Evolutionary conservation across 129 eudicot species (phyloP).

Genomic region (Escallonia herrerae): DNA sequence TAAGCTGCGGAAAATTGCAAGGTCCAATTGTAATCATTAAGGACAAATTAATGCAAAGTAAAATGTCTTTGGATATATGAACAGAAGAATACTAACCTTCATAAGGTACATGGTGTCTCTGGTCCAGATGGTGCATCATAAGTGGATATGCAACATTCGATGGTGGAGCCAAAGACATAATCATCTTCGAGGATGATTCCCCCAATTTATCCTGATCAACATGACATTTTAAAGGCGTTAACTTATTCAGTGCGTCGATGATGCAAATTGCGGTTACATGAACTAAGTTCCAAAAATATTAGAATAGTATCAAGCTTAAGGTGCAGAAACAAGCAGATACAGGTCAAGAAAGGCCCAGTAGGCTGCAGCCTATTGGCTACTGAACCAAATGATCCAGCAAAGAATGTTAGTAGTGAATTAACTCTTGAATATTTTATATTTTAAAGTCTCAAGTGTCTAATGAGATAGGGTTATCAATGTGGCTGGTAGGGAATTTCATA

Average conservation of each 20-base stretch:
- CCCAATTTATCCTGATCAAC: conserved; percentile 52
- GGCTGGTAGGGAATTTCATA: no score
- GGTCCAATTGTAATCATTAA: neutral
- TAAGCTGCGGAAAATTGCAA: neutral
- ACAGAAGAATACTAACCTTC: conserved; percentile 42
- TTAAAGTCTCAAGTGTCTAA: no score
- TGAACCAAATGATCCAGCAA: no score
- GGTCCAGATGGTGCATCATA: conserved; percentile 36
- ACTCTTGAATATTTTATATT: no score
- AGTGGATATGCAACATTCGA: conserved; percentile 47
- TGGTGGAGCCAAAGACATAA: conserved; percentile 43
- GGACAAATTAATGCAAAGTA: neutral
- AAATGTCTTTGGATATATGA: neutral
- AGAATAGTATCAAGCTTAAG: neutral
- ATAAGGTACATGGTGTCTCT: conserved; percentile 30
- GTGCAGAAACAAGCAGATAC: neutral
- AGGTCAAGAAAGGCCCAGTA: no score
- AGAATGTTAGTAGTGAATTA: no score
- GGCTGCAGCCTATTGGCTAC: no score
- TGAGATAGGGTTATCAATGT: no score
- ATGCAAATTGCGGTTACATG: no score
- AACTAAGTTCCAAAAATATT: neutral
- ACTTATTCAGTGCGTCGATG: neutral
- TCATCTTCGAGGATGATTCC: conserved; percentile 50
- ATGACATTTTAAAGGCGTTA: neutral